Base-by-base conservation (phyloP, 768 basidiomycete genomes). In the Pleurotus eryngii region DNA sequence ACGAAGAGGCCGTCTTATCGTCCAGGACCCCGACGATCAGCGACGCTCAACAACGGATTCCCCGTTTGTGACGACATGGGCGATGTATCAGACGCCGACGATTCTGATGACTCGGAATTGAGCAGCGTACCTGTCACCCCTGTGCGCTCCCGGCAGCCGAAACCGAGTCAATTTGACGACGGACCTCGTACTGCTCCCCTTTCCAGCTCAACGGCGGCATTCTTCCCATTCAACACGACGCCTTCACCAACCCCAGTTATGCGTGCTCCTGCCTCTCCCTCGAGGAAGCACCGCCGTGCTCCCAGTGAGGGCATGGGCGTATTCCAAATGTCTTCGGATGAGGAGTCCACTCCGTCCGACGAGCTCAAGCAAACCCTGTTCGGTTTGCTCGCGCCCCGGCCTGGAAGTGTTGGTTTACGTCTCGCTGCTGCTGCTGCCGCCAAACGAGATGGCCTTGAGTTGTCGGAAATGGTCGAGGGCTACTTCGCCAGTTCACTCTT, bases 401-500 rank as follows among this genome's bases (percentile, higher is more conserved):
- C n/a, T 9, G 55, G 42, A 12, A 56, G 27, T 39, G 42, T 26
- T 38, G 43, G 43, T 24, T 11, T 47, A 45, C 55, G 55, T 20
- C 24, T 56, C 6, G 55, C 55, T 18, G 58, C 58, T 14, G 60
- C 62, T 24, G 57, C 49, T 37, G 59, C 63, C 27, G 60, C 61
- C 37, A 54, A 54, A 14, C 53, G 47, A 54, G 45, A 51, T 48
- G 50, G 50, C 66, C 67, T 63, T 65, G 68, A 58, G 72, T 68
- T 67, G 71, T 51, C 74, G 72, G 59, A 68, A 73, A 54, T 24
- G 22, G 51, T 42, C 26, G 42, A 20, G 9, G 80, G 80, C 6
- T 89, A 82, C 67, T 92, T 89, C 70, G 89, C 90, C 62, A 90
- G 88, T 65, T 90, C 89, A 30, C 76, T 79, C 65, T 92, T 90